Conservation (phyloP, 2,329 filamentous ascomycete species). For the Cordyceps javanica region DNA sequence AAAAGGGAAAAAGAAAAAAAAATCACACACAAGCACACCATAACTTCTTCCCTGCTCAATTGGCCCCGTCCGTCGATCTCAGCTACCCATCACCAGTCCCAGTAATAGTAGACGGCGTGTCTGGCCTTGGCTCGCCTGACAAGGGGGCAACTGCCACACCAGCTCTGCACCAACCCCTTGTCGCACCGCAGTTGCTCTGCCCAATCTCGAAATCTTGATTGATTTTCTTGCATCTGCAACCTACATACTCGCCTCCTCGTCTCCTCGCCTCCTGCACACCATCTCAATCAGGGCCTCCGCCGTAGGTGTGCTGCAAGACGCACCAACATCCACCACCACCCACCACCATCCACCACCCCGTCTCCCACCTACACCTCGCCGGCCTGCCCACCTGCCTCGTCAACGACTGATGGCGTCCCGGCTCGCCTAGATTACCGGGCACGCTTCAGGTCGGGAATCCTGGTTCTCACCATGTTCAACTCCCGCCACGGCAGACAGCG, state of each 20-base stretch:
- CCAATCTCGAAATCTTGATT: slow-evolving; percentile 9
- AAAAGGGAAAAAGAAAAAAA: too few relatives aligned
- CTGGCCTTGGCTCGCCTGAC: slow-evolving; percentile 2
- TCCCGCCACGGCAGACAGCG: slow-evolving; percentile 30
- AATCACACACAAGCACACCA: too few relatives aligned
- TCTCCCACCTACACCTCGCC: background rate
- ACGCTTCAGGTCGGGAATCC: slow-evolving; percentile 4
- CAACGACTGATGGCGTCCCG: slow-evolving; percentile 8
- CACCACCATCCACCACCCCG: background rate
- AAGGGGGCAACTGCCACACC: slow-evolving; percentile 4
- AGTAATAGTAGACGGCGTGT: too few relatives aligned
- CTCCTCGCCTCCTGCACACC: background rate
- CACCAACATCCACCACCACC: background rate
- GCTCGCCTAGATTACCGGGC: slow-evolving; percentile 1
- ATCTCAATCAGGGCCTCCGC: background rate
- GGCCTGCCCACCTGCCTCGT: background rate
- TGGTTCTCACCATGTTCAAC: slow-evolving; percentile 31
- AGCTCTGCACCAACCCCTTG: slow-evolving; percentile 1
- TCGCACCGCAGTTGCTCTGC: slow-evolving; percentile 2
- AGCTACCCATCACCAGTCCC: background rate
- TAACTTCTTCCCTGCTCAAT: too few relatives aligned
- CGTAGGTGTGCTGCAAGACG: background rate
- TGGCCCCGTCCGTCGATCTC: slow-evolving; percentile 6
- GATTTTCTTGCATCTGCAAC: background rate
- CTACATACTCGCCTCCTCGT: too few relatives aligned